Evolutionary conservation across 2,329 filamentous ascomycete species (phyloP).

Genomic region (Eutypella sp.): DNA sequence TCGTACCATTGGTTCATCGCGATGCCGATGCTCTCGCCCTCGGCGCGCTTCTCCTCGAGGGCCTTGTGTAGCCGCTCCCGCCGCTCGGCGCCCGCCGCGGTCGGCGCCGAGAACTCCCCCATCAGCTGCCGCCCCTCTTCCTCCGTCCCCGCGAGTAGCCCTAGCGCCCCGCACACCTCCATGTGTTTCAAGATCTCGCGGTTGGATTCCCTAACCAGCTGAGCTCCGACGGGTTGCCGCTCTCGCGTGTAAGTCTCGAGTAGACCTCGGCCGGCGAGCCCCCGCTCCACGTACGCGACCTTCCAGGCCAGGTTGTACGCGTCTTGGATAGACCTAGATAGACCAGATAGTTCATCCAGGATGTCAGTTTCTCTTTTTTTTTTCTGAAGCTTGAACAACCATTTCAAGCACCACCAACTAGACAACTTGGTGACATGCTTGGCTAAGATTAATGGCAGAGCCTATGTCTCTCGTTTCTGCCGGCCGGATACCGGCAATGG

Average conservation of each 20-base stretch:
- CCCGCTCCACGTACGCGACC: constrained; percentile 41
- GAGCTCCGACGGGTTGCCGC: constrained; percentile 43
- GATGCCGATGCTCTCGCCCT: constrained; percentile 35
- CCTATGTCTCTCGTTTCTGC: too few species aligned
- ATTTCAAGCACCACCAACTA: too few species aligned
- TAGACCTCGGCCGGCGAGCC: constrained; percentile 29
- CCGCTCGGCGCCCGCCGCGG: constrained; percentile 28
- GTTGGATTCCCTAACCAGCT: constrained; percentile 48
- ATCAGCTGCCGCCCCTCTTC: constrained; percentile 32
- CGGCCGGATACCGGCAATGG: too few species aligned
- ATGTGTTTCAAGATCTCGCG: constrained; percentile 49
- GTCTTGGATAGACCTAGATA: constrained; percentile 29
- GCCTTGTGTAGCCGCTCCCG: constrained; percentile 32
- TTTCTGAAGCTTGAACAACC: too few species aligned
- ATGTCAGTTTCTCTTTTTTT: too few species aligned
- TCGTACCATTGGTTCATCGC: constrained; percentile 43
- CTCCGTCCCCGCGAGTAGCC: constrained; percentile 33
- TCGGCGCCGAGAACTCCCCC: constrained; percentile 29
- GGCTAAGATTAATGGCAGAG: too few species aligned
- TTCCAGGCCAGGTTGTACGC: constrained; percentile 55
- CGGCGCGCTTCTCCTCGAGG: constrained; percentile 46
- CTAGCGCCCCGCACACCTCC: constrained; percentile 40
- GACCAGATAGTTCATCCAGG: too few species aligned
- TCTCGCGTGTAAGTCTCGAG: constrained; percentile 41
- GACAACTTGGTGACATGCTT: too few species aligned